A percentile compares a stretch with the other conserved stretches of the same genome.
These are phyloP conservation scores for Coccomyxa sp. DNA, from an alignment of 139 green algal species.

Conservation along the genomic window DNA sequence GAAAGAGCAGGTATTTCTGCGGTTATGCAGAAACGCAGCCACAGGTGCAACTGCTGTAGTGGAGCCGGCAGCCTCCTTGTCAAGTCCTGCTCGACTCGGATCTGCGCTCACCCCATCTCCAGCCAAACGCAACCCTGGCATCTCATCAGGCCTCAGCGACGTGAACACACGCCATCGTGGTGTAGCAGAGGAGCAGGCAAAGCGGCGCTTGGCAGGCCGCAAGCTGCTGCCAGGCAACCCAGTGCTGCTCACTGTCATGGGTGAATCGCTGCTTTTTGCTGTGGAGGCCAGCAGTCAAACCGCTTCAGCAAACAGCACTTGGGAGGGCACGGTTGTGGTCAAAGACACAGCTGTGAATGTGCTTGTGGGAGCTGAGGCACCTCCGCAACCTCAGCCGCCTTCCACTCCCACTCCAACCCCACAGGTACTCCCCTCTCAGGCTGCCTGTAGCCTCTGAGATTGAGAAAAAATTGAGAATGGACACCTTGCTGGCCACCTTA, in stretches of 20 bases:
- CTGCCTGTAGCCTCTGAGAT: not conserved
- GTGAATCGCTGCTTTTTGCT: constrained; percentile 18
- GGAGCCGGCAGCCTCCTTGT: too few relatives aligned
- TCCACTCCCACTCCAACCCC: not conserved
- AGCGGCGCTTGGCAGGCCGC: not conserved
- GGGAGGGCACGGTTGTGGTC: not conserved
- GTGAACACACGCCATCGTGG: too few relatives aligned
- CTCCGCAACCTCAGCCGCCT: not conserved
- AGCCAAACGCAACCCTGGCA: too few relatives aligned
- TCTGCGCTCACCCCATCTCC: too few relatives aligned
- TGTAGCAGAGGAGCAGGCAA: not conserved
- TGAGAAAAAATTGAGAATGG: too few relatives aligned
- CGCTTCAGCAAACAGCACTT: not conserved
- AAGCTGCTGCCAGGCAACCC: constrained; percentile 40
- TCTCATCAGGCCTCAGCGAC: too few relatives aligned
- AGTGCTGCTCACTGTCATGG: constrained; percentile 44
- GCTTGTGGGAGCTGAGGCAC: not conserved
- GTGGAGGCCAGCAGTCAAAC: not conserved
- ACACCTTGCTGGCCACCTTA: too few relatives aligned
- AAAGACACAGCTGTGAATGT: not conserved
- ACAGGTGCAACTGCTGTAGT: too few relatives aligned
- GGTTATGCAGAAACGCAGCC: too few relatives aligned
- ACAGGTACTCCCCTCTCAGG: not conserved
- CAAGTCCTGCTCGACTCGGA: too few relatives aligned
- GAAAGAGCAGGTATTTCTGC: too few relatives aligned